A percentile compares a stretch with the other conserved stretches of the same genome.
phyloP scores from a whole-genome alignment of 129 eudicot species.

The Centella asiatica region DNA sequence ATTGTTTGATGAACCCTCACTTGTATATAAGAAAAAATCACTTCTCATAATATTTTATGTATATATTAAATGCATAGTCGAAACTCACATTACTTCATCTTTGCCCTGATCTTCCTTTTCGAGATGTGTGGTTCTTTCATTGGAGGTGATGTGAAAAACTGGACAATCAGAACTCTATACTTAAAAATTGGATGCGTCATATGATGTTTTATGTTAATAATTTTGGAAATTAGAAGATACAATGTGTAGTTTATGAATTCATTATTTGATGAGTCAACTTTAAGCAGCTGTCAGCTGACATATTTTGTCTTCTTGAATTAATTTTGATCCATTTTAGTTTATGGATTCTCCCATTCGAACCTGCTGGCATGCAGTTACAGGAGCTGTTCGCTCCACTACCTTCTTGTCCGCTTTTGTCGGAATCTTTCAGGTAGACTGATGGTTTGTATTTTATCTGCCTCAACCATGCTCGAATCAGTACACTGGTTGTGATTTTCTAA shows the following conservation, averaged over 20 bases:
- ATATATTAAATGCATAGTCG: not conserved
- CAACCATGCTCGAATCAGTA: not conserved
- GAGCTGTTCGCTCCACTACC: conserved; percentile 89
- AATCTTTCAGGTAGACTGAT: conserved; percentile 64
- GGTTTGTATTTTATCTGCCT: not conserved
- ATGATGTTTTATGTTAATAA: not conserved
- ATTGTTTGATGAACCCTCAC: not conserved
- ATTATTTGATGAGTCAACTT: not conserved
- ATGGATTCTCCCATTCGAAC: conserved; percentile 77
- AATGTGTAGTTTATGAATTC: not conserved
- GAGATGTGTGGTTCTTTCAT: not conserved
- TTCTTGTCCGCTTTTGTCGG: conserved; percentile 97
- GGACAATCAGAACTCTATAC: not conserved
- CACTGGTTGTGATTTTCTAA: conserved; percentile 1
- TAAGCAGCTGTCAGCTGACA: not conserved
- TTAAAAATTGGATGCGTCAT: not conserved
- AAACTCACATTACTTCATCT: not conserved
- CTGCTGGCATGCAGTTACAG: conserved; percentile 86
- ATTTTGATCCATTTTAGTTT: conserved; percentile 42
- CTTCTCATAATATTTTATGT: too few relatives aligned
- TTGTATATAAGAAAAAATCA: too few relatives aligned
- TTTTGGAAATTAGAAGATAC: not conserved
- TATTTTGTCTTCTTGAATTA: not conserved
- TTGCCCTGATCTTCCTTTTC: not conserved
- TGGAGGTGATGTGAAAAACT: not conserved